phyloP scores from a whole-genome alignment of 345 rosid species.

The Durio zibethinus region DNA sequence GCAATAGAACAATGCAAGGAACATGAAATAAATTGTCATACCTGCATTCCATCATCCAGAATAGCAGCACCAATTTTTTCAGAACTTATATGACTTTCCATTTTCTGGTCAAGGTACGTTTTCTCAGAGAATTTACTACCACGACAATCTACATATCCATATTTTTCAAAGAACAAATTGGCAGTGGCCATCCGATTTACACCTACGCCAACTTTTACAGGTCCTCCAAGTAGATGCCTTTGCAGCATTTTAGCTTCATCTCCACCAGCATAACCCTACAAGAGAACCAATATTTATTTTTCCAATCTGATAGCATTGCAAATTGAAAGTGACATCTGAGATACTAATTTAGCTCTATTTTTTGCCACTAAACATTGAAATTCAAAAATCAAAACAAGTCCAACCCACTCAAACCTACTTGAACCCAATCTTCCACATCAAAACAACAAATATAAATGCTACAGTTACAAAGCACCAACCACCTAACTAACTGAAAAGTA shows the following conservation, averaged over 20 bases:
- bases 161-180: slow-evolving; percentile 40
- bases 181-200: slow-evolving; percentile 69
- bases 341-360: not conserved
- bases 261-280: slow-evolving; percentile 85
- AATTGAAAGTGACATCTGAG: not conserved
- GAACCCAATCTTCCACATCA: not conserved
- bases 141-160: slow-evolving; percentile 45
- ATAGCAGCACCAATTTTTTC: slow-evolving; percentile 45
- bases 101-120: slow-evolving; percentile 17
- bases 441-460: not conserved
- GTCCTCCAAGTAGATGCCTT: slow-evolving; percentile 50
- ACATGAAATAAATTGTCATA: slow-evolving; percentile 10
- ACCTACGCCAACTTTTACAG: slow-evolving; percentile 61
- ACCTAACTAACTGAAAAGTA: not conserved
- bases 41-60: slow-evolving; percentile 98
- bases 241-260: slow-evolving; percentile 84
- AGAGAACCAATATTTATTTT: not conserved
- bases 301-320: not conserved
- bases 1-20: not conserved
- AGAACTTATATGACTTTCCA: slow-evolving; percentile 15
- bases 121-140: slow-evolving; percentile 8
- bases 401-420: not conserved
- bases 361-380: not conserved
- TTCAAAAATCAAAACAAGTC: not conserved
- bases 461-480: not conserved